Evolutionary conservation across 2,329 filamentous ascomycete species (phyloP), one percentile per base, ranked within the genome.

Genomic region (Colletotrichum abscissum): DNA sequence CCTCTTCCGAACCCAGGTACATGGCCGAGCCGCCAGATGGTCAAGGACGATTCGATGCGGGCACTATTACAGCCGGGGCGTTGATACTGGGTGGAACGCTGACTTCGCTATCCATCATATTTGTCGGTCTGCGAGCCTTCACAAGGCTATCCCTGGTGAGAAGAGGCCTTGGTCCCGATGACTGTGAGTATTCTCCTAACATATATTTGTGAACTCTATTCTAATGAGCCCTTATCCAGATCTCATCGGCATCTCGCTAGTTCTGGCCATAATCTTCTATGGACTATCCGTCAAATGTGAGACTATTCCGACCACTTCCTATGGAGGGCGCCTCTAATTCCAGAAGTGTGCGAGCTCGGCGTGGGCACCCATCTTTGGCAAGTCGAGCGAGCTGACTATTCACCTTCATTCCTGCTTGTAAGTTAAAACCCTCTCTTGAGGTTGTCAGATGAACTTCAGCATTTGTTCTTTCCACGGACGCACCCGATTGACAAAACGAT

Each of bases 351-450:
- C 52, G 16, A 62, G 8, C 28, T 73, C 12, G 71, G 71, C 12
- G 60, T 73, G 7, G 71, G 71, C 4, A 67, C 65, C 8, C 71
- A 73, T 22, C 12, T 73, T 3, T 73, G 71, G 71, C 71, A 73
- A 49, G 71, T 73, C 26, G 70, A 52, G 24, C 67, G 33, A 12
- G 56, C 12, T 4, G 67, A 65, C 12, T 73, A 62, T 12, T 66
- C 67, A 11, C 69, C 69, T 5, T n/a, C 26, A 4, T 66, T 73
- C 19, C 22, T 66, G 16, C 33, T 65, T n/a, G 71, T 73, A 60
- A 6, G 71, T 42, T 7, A 5, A 6, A 42, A 42, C 4, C 5
- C 1, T 19, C 8, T 3, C 19, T 16, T 19, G 38, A 42, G 14
- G 38, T 19, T 7, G 8, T 35, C 7, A n/a, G 7, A 14, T 14